Percentiles rank a stretch among this genome's conserved stretches.
These are phyloP conservation scores for Cryptococcus jaspeensis DNA, from an alignment of 1,284 basidiomycete genomes.

Conservation along the genomic window DNA sequence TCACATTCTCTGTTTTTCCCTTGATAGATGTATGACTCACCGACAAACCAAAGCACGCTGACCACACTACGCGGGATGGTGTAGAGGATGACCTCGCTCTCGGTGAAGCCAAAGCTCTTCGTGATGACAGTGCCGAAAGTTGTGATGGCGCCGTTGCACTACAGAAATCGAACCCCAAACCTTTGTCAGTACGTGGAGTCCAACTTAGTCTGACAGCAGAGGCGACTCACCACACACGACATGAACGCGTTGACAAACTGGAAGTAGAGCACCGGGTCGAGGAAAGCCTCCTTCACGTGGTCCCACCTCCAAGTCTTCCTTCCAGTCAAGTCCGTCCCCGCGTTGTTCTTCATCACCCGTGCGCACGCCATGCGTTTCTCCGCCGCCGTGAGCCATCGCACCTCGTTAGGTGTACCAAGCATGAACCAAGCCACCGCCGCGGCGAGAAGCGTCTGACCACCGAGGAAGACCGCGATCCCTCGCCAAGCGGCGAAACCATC, in stretches of 20 bases:
- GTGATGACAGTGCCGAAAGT: conserved; percentile 30
- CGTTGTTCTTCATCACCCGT: conserved; percentile 36
- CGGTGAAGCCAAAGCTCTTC: conserved; percentile 24
- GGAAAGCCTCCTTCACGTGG: conserved; percentile 36
- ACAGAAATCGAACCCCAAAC: too few species aligned
- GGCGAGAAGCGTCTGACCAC: conserved; percentile 32
- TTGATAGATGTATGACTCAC: too few species aligned
- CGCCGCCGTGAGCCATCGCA: conserved; percentile 32
- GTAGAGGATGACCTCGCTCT: conserved; percentile 37
- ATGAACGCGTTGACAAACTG: conserved; percentile 32
- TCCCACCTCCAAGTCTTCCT: conserved; percentile 38
- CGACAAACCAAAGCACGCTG: conserved; percentile 36
- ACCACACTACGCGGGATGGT: conserved; percentile 36
- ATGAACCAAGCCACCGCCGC: conserved; percentile 26
- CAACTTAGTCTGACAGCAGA: too few species aligned
- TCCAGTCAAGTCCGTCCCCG: conserved; percentile 33
- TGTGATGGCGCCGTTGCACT: conserved; percentile 31
- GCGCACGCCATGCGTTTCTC: conserved; percentile 35
- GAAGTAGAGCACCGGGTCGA: conserved; percentile 35
- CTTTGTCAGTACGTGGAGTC: too few species aligned
- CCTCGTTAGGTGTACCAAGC: conserved; percentile 38
- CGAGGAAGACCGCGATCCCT: conserved; percentile 40
- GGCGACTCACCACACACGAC: conserved; percentile 7
- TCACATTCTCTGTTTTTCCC: too few species aligned
- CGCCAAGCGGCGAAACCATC: conserved; percentile 32